Conservation (phyloP, 192 early-diverging fungal genomes). For the Umbelopsis sp. region DNA sequence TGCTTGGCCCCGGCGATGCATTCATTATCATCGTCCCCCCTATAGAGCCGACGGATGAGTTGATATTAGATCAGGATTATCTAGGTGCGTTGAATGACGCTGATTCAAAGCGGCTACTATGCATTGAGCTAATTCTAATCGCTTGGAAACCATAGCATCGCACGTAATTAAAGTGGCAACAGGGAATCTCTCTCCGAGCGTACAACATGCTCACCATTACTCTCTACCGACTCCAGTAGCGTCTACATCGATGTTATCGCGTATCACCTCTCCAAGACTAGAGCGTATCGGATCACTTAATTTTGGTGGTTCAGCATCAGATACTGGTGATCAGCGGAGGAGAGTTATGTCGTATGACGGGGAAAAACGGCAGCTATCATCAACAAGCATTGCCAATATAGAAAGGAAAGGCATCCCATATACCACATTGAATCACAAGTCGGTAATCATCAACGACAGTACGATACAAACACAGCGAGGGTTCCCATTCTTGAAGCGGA, state of each 20-base stretch:
- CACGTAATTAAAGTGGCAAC: background rate
- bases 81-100: constrained; percentile 11
- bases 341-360: constrained; percentile 5
- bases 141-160: background rate
- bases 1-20: background rate
- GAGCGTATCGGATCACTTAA: constrained; percentile 16
- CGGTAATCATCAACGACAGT: background rate
- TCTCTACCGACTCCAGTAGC: constrained; percentile 1
- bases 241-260: constrained; percentile 22
- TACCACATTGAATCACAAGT: constrained; percentile 23
- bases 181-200: background rate
- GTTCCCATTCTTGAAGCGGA: constrained; percentile 13
- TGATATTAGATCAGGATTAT: constrained; percentile 20
- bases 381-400: background rate
- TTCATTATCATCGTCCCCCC: constrained; percentile 18
- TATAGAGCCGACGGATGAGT: background rate
- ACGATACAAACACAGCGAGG: constrained; percentile 15
- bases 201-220: background rate
- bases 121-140: background rate
- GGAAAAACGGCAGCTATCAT: background rate
- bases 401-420: constrained; percentile 15
- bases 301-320: background rate
- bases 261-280: constrained; percentile 22
- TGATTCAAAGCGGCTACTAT: background rate
- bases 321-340: constrained; percentile 1